Conservation (phyloP, 78 protist genomes). For the Chrysochromulina parva region DNA sequence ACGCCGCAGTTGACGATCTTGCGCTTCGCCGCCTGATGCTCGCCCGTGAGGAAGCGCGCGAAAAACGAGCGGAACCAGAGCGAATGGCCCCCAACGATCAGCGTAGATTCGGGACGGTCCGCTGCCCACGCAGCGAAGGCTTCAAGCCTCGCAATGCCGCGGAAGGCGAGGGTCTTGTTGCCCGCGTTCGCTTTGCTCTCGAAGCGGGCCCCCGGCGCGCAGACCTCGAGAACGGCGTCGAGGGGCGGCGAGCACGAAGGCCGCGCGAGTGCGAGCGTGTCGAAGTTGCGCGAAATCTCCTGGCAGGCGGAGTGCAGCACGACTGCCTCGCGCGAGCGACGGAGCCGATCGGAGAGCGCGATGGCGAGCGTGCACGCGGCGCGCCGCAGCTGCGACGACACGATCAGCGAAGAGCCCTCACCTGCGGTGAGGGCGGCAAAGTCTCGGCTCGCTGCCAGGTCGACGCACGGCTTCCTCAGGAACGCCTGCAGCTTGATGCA, state of each 20-base stretch:
- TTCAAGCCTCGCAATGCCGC: background rate
- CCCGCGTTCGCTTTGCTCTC: background rate
- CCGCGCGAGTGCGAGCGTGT: background rate
- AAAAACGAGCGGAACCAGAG: background rate
- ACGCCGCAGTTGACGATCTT: slow-evolving; percentile 25
- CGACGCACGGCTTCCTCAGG: background rate
- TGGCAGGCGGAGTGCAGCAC: background rate
- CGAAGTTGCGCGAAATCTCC: slow-evolving; percentile 7
- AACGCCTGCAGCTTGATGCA: background rate
- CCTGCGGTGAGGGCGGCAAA: too few relatives aligned
- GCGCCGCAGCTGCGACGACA: background rate
- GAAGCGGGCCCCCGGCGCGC: too few relatives aligned
- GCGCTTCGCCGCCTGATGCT: background rate
- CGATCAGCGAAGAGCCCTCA: background rate
- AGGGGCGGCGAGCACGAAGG: background rate
- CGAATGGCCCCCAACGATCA: background rate
- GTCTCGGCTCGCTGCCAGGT: too few relatives aligned
- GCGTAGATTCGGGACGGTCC: background rate
- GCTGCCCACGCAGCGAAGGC: background rate
- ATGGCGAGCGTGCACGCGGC: background rate
- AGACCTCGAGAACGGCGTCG: background rate
- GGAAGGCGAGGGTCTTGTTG: background rate
- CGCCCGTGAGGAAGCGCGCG: background rate
- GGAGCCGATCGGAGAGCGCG: background rate
- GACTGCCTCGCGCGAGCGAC: background rate